Evolutionary conservation across 2,329 filamentous ascomycete species (phyloP).

Genomic region (Blastomyces percursus): DNA sequence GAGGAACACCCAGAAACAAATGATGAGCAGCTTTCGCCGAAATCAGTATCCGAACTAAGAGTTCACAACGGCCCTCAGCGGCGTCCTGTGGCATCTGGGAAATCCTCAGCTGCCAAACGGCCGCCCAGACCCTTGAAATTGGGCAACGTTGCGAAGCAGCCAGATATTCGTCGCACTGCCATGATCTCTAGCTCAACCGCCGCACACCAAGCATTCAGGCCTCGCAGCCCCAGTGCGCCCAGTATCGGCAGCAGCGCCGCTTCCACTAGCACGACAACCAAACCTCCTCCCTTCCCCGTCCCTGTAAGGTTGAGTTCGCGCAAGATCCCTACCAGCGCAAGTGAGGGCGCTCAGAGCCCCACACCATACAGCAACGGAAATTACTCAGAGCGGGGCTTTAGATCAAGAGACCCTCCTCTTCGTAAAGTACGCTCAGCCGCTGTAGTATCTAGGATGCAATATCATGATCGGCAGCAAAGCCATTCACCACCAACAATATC

Average conservation of each 20-base stretch:
- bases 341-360: slow-evolving; percentile 70
- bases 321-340: slow-evolving; percentile 54
- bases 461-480: slow-evolving; percentile 37
- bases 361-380: slow-evolving; percentile 48
- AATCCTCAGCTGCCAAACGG: slow-evolving; percentile 12
- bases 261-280: slow-evolving; percentile 21
- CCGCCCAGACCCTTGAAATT: slow-evolving; percentile 30
- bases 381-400: slow-evolving; percentile 45
- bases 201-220: slow-evolving; percentile 52
- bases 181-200: slow-evolving; percentile 70
- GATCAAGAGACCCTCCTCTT: slow-evolving; percentile 49
- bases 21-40: slow-evolving; percentile 17
- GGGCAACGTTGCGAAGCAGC: slow-evolving; percentile 38
- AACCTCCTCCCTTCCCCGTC: slow-evolving; percentile 65
- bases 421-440: slow-evolving; percentile 80
- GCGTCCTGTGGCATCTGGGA: slow-evolving; percentile 11
- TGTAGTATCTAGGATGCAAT: slow-evolving; percentile 48
- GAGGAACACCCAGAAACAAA: slow-evolving; percentile 32
- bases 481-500: slow-evolving; percentile 47
- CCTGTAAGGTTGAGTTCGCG: slow-evolving; percentile 81
- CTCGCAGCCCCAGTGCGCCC: slow-evolving; percentile 38
- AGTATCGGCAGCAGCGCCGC: slow-evolving; percentile 32
- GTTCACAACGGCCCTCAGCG: slow-evolving; percentile 1
- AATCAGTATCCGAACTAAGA: background rate
- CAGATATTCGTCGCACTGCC: slow-evolving; percentile 63